These are phyloP conservation scores for Aspergillus nidulans DNA, from an alignment of 495 filamentous ascomycete species.

Conservation along the genomic window DNA sequence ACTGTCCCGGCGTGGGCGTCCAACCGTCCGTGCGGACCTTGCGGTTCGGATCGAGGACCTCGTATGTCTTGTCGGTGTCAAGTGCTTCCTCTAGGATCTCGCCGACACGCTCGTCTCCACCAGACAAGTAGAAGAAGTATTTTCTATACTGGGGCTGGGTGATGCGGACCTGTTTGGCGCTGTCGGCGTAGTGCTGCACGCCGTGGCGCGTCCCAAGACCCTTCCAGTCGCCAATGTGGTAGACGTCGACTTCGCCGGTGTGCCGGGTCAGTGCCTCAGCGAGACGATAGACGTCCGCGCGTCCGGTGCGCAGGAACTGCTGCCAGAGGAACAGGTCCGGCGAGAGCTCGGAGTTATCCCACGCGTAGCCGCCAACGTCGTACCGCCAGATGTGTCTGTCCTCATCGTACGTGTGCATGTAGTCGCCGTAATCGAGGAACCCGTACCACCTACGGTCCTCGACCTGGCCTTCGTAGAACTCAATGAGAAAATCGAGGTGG, in stretches of 20 bases:
- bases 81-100: conserved; percentile 37
- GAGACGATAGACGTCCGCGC: conserved; percentile 42
- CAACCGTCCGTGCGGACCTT: conserved; percentile 44
- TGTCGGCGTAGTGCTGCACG: conserved; percentile 48
- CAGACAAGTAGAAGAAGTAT: conserved; percentile 43
- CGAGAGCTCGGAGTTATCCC: conserved; percentile 53
- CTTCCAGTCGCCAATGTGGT: conserved; percentile 43
- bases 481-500: conserved; percentile 40
- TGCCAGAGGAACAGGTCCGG: conserved; percentile 50
- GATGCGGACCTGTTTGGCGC: conserved; percentile 48
- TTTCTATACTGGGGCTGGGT: conserved; percentile 29
- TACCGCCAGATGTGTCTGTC: conserved; percentile 49
- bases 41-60: conserved; percentile 40
- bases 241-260: conserved; percentile 48
- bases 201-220: conserved; percentile 50
- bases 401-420: conserved; percentile 48
- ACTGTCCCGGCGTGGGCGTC: conserved; percentile 34
- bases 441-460: conserved; percentile 46
- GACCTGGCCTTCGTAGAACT: conserved; percentile 43
- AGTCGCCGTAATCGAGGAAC: conserved; percentile 49
- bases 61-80: conserved; percentile 38
- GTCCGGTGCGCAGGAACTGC: conserved; percentile 45
- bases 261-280: conserved; percentile 47
- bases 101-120: conserved; percentile 41
- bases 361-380: conserved; percentile 49